These are phyloP conservation scores for Aspergillus indologenus DNA, from an alignment of 495 filamentous ascomycete species.

Conservation along the genomic window DNA sequence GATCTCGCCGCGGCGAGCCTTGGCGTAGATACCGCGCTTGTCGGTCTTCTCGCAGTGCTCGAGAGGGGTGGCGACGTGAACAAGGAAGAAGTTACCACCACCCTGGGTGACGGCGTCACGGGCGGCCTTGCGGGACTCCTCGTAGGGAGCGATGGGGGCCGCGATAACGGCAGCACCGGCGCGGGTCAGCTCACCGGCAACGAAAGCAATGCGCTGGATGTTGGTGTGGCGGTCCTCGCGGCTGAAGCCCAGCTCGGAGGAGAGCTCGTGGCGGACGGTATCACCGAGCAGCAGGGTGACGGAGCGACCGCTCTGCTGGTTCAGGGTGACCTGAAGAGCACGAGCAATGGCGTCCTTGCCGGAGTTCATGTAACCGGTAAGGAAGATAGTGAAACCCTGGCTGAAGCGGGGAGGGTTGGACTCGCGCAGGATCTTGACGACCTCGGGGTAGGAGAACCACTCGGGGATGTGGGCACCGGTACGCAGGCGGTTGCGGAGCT, in stretches of 20 bases:
- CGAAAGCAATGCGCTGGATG: conserved; percentile 94
- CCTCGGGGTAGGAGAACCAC: conserved; percentile 99
- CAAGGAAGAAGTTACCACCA: conserved; percentile 84
- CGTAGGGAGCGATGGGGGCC: conserved; percentile 95
- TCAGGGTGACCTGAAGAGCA: conserved; percentile 92
- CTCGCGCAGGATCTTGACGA: conserved; percentile 91
- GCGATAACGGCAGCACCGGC: conserved; percentile 94
- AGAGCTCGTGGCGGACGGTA: conserved; percentile 89
- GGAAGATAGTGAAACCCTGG: conserved; percentile 97
- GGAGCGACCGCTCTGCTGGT: conserved; percentile 95
- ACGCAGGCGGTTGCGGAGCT: conserved; percentile 85
- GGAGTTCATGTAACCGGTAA: conserved; percentile 93
- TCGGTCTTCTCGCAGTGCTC: conserved; percentile 94
- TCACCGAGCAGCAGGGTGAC: conserved; percentile 93
- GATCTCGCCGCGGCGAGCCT: conserved; percentile 86
- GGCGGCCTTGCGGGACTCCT: conserved; percentile 68
- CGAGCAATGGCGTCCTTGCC: conserved; percentile 96
- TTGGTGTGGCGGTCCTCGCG: conserved; percentile 91
- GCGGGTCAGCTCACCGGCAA: conserved; percentile 88
- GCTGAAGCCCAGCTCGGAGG: conserved; percentile 92
- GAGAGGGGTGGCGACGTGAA: conserved; percentile 91
- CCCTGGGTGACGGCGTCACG: conserved; percentile 75
- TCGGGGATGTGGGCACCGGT: conserved; percentile 92
- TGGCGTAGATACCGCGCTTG: conserved; percentile 83
- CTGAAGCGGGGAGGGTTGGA: conserved; percentile 83